Evolutionary conservation across 768 basidiomycete species (phyloP), one percentile per base, ranked within the genome.

Genomic region (Leucosporidium yakuticum): DNA sequence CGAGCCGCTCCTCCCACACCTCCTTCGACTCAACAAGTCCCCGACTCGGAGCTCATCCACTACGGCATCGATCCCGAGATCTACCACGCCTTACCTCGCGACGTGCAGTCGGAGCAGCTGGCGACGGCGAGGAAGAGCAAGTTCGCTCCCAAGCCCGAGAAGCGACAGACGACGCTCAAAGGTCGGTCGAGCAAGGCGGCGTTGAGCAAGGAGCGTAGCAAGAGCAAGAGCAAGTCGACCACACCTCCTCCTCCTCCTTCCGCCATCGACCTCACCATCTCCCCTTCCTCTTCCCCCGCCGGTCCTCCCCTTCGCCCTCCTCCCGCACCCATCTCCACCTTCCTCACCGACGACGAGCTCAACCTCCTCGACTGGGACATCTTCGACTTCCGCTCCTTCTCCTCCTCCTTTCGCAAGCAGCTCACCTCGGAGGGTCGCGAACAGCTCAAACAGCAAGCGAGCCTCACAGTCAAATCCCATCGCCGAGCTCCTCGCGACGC

Each of bases 31-130:
- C 53, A 54, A 2, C 31, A 61, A 19, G 50, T 69, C 57, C 50
- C 67, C 5, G 70, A 74, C 34, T 80, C 77, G 4, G 86, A 90
- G 73, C 81, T 96, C 50, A 78, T 74, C 20, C 81, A 83, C 48
- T 81, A 93, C 29, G 85, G 83, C 17, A 84, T 97, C 74, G 91
- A 93, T 76, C 85, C 85, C 0, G 84, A 82, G 11, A 85, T 90
- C 9, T 93, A 89, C 73, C 79, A 78, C 0, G 80, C 78, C 39
- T 77, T 97, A 4, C 91, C 90, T 0, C 77, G 78, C 1, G 82
- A 84, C 29, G 76, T 91, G 53, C 88, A 91, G 75, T 83, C 85
- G 60, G 91, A 95, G 74, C 87, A 89, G 69, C 79, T 94, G 34
- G 80, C 83, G n/a, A 79, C 73, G 67, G 57, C 74, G 68, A 51